These are phyloP conservation scores for Saraca asoca DNA, from an alignment of 331 rosid species.

Conservation along the genomic window DNA sequence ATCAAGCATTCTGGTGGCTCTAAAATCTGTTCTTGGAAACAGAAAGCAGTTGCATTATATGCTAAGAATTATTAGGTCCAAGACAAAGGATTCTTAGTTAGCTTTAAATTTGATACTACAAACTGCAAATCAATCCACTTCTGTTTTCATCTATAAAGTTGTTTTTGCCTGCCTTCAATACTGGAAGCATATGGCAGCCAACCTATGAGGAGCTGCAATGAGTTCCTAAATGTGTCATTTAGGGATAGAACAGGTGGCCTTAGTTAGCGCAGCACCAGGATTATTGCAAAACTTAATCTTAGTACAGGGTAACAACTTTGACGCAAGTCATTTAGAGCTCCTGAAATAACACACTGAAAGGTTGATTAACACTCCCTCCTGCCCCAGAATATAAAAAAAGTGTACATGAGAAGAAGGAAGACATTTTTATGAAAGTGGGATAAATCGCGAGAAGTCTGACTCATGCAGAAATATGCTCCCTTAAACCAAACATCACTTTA, in stretches of 20 bases:
- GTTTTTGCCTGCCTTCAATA: not conserved
- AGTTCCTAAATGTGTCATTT: not conserved
- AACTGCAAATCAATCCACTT: not conserved
- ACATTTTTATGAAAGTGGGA: not conserved
- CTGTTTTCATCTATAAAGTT: not conserved
- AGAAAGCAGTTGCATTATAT: not conserved
- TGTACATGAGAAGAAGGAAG: not conserved
- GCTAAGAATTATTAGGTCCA: not conserved
- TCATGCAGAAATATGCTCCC: not conserved
- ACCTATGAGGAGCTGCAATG: conserved; percentile 4
- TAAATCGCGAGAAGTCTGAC: conserved; percentile 5
- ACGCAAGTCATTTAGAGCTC: not conserved
- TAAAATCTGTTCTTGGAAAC: not conserved
- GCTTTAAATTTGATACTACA: not conserved
- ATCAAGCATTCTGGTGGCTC: not conserved
- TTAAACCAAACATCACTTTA: conserved; percentile 4
- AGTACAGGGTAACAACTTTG: not conserved
- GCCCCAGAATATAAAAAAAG: not conserved
- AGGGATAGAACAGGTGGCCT: not conserved
- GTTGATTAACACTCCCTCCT: not conserved
- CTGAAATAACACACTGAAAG: not conserved
- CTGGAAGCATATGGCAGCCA: not conserved
- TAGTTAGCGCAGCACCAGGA: not conserved
- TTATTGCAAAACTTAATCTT: not conserved
- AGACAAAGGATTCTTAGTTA: not conserved